Evolutionary conservation across 2,329 filamentous ascomycete species (phyloP), one percentile per base, ranked within the genome.

Genomic region (Hypomyces perniciosus): DNA sequence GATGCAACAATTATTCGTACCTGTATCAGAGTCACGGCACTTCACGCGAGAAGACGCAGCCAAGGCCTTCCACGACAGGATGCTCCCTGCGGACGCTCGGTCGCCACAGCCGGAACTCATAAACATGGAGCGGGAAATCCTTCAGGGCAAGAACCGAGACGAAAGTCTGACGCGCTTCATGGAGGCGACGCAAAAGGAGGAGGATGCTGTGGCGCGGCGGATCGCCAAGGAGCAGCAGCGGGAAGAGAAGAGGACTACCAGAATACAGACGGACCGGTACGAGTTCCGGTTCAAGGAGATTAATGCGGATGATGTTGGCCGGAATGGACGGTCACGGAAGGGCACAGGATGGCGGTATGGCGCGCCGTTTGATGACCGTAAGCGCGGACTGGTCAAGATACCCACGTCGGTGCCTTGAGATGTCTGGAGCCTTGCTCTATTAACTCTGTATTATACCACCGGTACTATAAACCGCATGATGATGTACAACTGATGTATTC

Each of bases 31-130:
- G 63, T 84, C 82, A 37, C 73, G 80, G 46, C 70, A 76, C 54
- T 84, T 84, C 59, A 86, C 81, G 29, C 79, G 84, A 59, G 75
- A 75, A 56, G 83, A 86, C 60, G 83, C 84, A 31, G 83, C 83
- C 44, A 76, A 77, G 61, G 81, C 82, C 5, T 86, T 86, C 64
- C 75, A 83, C 60, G 70, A 78, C 31, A 74, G 64, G 20, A 73
- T 86, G 63, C 74, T 84, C 7, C 76, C 83, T 0, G 75, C 80
- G 1, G 83, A 87, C 61, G 64, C 73, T 53, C 76, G 81, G 53
- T 77, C 85, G 44, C 81, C 81, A 31, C 81, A 85, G 58, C 79
- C 77, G 5, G 78, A 85, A 62, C 74, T 86, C 28, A 75, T 85
- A 47, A 56, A 70, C 26, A 73, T 81, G 68, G 78, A 83, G 61